Percentiles rank a stretch among this genome's conserved stretches.
Evolutionary conservation across 176 grass and related monocot genomes (phyloP).

Genomic region (Triticum monococcum): DNA sequence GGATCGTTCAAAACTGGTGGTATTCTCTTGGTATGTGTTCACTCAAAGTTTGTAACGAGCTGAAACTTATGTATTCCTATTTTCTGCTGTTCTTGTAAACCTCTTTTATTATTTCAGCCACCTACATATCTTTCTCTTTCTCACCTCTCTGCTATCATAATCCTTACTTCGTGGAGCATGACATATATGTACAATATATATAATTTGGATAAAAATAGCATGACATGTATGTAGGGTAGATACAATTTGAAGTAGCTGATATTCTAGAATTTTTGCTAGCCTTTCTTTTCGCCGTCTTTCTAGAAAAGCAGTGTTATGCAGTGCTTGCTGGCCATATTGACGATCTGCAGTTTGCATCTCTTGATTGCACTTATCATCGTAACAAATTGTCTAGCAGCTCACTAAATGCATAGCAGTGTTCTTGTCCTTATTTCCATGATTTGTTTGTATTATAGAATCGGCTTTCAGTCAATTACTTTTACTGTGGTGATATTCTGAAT

Average conservation of each 20-base stretch:
- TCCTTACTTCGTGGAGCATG: background rate
- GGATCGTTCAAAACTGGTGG: conserved; percentile 98
- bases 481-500: background rate
- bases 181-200: background rate
- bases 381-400: background rate
- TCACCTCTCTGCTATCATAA: background rate
- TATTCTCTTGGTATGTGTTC: conserved; percentile 81
- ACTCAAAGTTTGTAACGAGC: background rate
- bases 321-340: background rate
- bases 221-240: background rate
- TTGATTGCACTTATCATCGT: background rate
- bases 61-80: conserved; percentile 8
- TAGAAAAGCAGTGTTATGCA: background rate
- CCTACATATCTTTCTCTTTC: background rate
- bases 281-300: background rate
- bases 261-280: background rate
- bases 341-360: background rate
- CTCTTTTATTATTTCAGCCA: background rate
- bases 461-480: background rate
- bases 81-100: background rate
- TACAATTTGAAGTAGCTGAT: background rate
- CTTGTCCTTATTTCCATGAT: background rate
- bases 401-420: background rate
- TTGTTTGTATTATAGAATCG: too few species aligned
- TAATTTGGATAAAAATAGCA: too few species aligned